Conservation (phyloP, 164 flowering plant genomes). For the Houttuynia cordata region DNA sequence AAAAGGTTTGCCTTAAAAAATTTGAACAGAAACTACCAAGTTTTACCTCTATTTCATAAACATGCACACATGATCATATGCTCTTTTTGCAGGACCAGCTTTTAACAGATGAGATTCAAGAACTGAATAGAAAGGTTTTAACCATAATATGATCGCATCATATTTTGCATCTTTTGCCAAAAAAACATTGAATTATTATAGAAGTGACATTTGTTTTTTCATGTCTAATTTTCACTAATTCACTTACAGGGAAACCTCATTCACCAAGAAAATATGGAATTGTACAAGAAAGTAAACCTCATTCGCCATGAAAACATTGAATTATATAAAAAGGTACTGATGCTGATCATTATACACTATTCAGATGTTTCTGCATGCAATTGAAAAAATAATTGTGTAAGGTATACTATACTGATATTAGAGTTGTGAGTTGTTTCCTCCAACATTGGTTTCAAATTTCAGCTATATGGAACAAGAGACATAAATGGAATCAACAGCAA, state of each 20-base stretch:
- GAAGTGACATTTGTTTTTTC: neutral
- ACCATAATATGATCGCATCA: neutral
- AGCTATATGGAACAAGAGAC: slow-evolving; percentile 54
- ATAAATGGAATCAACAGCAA: slow-evolving; percentile 26
- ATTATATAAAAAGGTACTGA: slow-evolving; percentile 41
- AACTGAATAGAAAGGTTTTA: slow-evolving; percentile 62
- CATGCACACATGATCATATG: neutral
- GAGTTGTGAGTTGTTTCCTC: neutral
- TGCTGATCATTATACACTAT: neutral
- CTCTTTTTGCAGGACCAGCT: slow-evolving; percentile 55
- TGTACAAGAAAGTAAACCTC: slow-evolving; percentile 62
- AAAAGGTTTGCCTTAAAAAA: slow-evolving; percentile 37
- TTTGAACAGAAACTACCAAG: neutral
- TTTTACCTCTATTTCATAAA: no score
- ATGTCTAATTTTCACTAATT: neutral
- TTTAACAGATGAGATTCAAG: slow-evolving; percentile 62
- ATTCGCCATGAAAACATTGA: slow-evolving; percentile 51
- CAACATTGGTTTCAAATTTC: neutral
- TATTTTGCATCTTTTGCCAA: neutral
- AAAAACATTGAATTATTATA: no score
- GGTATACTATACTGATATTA: no score
- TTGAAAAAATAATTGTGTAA: no score
- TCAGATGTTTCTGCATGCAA: neutral
- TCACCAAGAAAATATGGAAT: slow-evolving; percentile 68
- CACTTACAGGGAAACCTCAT: slow-evolving; percentile 55